These are phyloP conservation scores for Hypoxylon sp. DNA, from an alignment of 2,329 filamentous ascomycete genomes.

Conservation along the genomic window DNA sequence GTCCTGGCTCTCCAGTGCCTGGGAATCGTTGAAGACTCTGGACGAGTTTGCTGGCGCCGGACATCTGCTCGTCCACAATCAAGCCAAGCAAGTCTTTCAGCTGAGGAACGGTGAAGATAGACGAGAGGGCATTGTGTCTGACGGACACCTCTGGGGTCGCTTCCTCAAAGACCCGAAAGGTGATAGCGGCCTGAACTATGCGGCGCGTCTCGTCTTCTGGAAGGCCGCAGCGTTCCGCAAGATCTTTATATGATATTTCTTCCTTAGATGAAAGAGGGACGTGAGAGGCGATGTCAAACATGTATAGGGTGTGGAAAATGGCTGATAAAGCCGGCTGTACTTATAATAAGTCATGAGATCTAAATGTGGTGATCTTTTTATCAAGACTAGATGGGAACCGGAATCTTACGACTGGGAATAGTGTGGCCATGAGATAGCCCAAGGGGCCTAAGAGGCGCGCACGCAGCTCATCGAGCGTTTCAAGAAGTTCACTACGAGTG, in stretches of 20 bases:
- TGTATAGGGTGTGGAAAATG: conserved; percentile 46
- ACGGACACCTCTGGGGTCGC: conserved; percentile 43
- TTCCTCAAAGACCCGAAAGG: conserved; percentile 52
- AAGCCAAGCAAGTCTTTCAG: conserved; percentile 44
- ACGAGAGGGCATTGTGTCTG: conserved; percentile 48
- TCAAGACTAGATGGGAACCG: background rate
- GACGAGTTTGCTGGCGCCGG: conserved; percentile 38
- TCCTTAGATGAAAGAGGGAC: conserved; percentile 39
- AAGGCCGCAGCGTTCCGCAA: conserved; percentile 41
- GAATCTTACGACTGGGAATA: conserved; percentile 41
- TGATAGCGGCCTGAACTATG: conserved; percentile 47
- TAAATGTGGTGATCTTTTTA: background rate
- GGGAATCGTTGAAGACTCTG: conserved; percentile 47
- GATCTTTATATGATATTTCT: conserved; percentile 40
- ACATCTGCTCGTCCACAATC: conserved; percentile 43
- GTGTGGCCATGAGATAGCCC: conserved; percentile 36
- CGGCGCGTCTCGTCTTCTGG: conserved; percentile 47
- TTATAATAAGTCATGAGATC: conserved; percentile 13
- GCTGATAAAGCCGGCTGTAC: conserved; percentile 39
- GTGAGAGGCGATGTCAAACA: conserved; percentile 46
- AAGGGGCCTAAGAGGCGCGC: conserved; percentile 46
- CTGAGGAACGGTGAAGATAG: conserved; percentile 34
- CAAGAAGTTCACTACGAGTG: conserved; percentile 42
- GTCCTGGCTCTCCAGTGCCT: conserved; percentile 49
- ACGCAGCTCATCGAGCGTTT: conserved; percentile 48